Evolutionary conservation across 2,329 filamentous ascomycete species (phyloP), one percentile per base, ranked within the genome.

Genomic region (Neonectria sp.): DNA sequence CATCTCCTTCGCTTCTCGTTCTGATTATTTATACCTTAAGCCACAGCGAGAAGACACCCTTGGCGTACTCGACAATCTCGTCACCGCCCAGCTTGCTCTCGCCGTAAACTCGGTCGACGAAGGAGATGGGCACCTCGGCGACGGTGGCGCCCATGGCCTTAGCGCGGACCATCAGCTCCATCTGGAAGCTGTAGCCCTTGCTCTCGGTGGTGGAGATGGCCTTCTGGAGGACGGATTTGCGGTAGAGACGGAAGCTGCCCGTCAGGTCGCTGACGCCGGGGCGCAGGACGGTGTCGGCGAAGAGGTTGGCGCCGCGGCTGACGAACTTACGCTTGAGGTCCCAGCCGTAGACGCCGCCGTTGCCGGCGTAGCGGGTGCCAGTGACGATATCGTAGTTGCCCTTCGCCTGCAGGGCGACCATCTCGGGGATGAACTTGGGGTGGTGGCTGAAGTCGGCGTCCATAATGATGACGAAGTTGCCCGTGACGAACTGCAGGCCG

Each of bases 401-500:
- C 68, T 80, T 81, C 81, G 90, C 89, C 83, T 98, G 96, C 73
- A 91, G 89, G 67, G 88, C 88, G 77, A 99, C 94, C 94, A 99
- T 98, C 79, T 92, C 87, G 60, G 95, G 91, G 83, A 99, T 97
- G 89, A 98, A 99, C 85, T 98, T 99, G 79, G 96, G 96, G 87
- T 99, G 96, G 86, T 99, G 96, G 76, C 91, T 94, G 88, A 99
- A 99, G 85, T 99, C 96, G 83, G 97, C 96, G 86, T 99, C 96
- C 96, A 99, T 99, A 88, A 99, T 99, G 86, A 99, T 94, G 80
- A 99, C 94, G 79, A 91, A 98, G 88, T 97, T 98, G 77, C 96
- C 96, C 25, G 91, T 95, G 27, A 89, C 92, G 80, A 93, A 98
- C 81, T 97, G 90, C 68, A 99, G 88, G 59, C 95, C 95, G 83